Conservation (phyloP, 177 flowering plant species). For the Vitis hybrid region DNA sequence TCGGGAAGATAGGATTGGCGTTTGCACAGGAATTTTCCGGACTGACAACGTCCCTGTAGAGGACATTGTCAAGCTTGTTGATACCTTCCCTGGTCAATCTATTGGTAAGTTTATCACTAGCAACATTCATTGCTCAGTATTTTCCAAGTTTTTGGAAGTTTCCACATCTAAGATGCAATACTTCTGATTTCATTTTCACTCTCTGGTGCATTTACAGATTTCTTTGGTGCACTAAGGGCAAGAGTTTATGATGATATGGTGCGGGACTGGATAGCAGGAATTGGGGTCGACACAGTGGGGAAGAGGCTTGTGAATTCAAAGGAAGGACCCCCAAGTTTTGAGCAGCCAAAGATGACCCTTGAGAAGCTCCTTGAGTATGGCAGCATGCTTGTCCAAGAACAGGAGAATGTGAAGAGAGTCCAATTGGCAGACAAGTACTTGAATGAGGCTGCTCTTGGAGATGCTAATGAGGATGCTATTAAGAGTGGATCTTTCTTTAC, state of each 20-base stretch:
- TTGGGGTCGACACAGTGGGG: slow-evolving; percentile 51
- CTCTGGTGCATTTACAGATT: slow-evolving; percentile 33
- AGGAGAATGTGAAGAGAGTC: slow-evolving; percentile 72
- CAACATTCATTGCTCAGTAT: background rate
- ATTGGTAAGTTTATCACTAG: slow-evolving; percentile 36
- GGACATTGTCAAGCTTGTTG: slow-evolving; percentile 57
- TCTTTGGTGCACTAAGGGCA: slow-evolving; percentile 67
- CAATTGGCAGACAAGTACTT: slow-evolving; percentile 62
- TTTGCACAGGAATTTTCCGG: slow-evolving; percentile 55
- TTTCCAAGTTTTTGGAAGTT: too few relatives aligned
- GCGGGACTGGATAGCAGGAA: slow-evolving; percentile 48
- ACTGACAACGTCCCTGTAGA: slow-evolving; percentile 34
- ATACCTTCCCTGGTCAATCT: slow-evolving; percentile 74
- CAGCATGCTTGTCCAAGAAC: slow-evolving; percentile 66
- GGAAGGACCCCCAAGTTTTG: slow-evolving; percentile 56
- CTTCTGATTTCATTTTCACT: too few relatives aligned
- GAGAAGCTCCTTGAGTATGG: slow-evolving; percentile 64
- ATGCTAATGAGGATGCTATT: slow-evolving; percentile 53
- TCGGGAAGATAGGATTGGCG: slow-evolving; percentile 64
- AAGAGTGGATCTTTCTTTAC: slow-evolving; percentile 50
- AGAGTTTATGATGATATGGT: slow-evolving; percentile 67
- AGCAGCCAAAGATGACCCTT: slow-evolving; percentile 54
- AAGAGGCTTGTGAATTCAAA: slow-evolving; percentile 67
- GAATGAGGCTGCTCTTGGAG: slow-evolving; percentile 55
- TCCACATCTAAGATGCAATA: too few relatives aligned